Evolutionary conservation across 148 eudicot species (phyloP), one percentile per base, ranked within the genome.

Genomic region (Cornus florida): DNA sequence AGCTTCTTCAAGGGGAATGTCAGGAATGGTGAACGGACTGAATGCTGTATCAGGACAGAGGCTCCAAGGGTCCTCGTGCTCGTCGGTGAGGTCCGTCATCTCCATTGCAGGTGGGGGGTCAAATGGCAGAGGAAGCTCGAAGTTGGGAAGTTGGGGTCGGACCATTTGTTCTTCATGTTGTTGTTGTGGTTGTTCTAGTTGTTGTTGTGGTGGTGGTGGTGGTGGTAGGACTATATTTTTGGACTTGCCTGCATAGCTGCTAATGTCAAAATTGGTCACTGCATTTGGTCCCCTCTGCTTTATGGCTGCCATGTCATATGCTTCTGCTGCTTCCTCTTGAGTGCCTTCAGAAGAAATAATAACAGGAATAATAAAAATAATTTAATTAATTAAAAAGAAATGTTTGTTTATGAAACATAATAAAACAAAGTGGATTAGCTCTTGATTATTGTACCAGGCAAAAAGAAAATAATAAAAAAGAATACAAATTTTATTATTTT

Each of bases 321-420:
- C 99, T 78, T 81, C 91, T 3, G 99, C 99, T 33, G 99, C 99
- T 89, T 95, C 99, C 81, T 95, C 99, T 81, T 95, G 97, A 59
- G 99, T 92, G 86, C 91, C 99, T 95, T 43, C 48, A 43, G 70
- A 65, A 64, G 48, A 43, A 43, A 43, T 43, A 6, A 43, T 3
- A 4, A 66, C 3, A 50, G 9, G 12, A 41, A 66, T n/a, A 10
- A 6, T 43, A 9, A 3, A 20, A 59, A 43, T 6, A 43, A 43
- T 6, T 4, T 6, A 43, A 43, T 43, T 3, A 43, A 57, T 57
- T 11, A 16, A 57, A 1, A 57, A 2, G 10, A 43, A 43, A 43
- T 43, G 8, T 43, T 1, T 43, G 1, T 6, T 8, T 6, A 43
- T 4, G 48, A 43, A 43, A 43, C 48, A 43, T 43, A 43, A 43